These are phyloP conservation scores for Malbranchea cinnamomea DNA, from an alignment of 2,329 filamentous ascomycete species.

Conservation along the genomic window DNA sequence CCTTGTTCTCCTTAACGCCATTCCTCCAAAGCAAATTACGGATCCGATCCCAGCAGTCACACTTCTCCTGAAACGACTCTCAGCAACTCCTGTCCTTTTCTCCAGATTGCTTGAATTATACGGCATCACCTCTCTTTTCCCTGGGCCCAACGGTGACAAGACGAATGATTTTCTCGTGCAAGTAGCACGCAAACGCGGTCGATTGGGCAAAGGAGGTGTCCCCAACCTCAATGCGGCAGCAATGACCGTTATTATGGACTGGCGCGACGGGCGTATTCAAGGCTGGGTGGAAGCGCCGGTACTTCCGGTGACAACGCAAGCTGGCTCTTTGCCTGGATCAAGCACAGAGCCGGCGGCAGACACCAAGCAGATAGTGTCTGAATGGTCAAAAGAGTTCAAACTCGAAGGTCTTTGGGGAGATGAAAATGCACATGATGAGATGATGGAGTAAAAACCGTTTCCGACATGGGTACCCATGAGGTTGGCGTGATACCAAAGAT, in stretches of 20 bases:
- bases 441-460: constrained; percentile 21
- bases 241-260: constrained; percentile 89
- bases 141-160: constrained; percentile 49
- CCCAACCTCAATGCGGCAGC: constrained; percentile 80
- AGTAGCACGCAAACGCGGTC: constrained; percentile 81
- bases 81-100: constrained; percentile 56
- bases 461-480: too few species aligned
- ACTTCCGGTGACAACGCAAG: constrained; percentile 37
- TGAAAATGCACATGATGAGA: constrained; percentile 22
- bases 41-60: constrained; percentile 80
- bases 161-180: constrained; percentile 89
- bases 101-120: constrained; percentile 72
- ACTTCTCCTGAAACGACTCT: constrained; percentile 69
- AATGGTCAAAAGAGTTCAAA: constrained; percentile 92
- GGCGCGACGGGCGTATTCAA: constrained; percentile 87
- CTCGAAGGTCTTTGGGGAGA: constrained; percentile 77
- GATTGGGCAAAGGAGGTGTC: constrained; percentile 75
- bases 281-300: constrained; percentile 74
- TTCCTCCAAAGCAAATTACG: constrained; percentile 86
- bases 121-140: constrained; percentile 64
- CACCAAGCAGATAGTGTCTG: constrained; percentile 69
- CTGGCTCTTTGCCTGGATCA: constrained; percentile 8
- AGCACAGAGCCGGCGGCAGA: constrained; percentile 35
- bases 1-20: constrained; percentile 74
- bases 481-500: too few species aligned